Base-by-base conservation (phyloP, 441 rosid genomes). In the Populus trichocarpa region DNA sequence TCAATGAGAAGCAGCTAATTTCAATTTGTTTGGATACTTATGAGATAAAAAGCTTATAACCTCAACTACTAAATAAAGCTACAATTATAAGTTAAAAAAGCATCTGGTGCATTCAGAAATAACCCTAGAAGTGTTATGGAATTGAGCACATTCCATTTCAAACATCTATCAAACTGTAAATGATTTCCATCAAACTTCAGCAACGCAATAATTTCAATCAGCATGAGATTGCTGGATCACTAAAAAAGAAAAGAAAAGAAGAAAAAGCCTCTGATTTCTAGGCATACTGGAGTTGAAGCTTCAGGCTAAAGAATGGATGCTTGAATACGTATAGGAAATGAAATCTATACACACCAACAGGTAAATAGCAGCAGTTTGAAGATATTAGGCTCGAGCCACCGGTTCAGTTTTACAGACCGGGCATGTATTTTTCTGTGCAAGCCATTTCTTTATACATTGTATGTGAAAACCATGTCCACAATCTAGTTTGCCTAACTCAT, bases 391-490 rank as follows among this genome's bases (percentile, higher is more conserved):
- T 69, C 90, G 75, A 75, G 82, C 76, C 36, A 80, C 77, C 4
- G 90, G 89, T 26, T 82, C 89, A 0, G 79, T 74, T 85, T 92
- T 92, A 68, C 99, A 94, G 77, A 94, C 93, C 0, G 99, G 96
- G 83, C 98, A 94, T 6, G 84, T 77, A 69, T 96, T 96, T 81
- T 96, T 96, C 75, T 84, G 95, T 12, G 82, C 78, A 14, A 96
- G 91, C 99, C 99, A 96, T 74, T 89, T 96, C 84, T 89, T 91
- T 84, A 94, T 90, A 50, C 99, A 96, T 9, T 87, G 87, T 26
- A 90, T 70, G 88, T 96, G 99, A 75, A 90, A 94, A 57, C 89
- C 82, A 76, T 96, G 99, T 23, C 93, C 97, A 42, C 99, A 92
- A 0, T 84, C 84, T 46, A 96, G 80, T 77, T 87, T 93, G 77